These are phyloP conservation scores for Aspergillus homomorphus DNA, from an alignment of 495 filamentous ascomycete genomes.

Conservation along the genomic window DNA sequence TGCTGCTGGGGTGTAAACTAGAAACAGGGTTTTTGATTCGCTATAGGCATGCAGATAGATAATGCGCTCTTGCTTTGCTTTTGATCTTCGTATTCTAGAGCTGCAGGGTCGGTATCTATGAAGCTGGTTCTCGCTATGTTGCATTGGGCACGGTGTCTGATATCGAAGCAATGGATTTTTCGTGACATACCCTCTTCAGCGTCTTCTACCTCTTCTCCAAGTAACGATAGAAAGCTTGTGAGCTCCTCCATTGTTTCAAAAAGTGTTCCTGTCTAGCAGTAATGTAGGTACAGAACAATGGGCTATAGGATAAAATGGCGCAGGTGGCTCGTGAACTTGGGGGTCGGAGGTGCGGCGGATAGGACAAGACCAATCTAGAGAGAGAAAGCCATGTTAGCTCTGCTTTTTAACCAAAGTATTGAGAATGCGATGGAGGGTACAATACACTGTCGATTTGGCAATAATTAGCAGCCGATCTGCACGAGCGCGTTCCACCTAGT, in stretches of 20 bases:
- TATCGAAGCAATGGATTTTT: neutral
- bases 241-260: slow-evolving; percentile 13
- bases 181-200: slow-evolving; percentile 62
- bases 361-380: neutral
- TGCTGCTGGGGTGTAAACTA: neutral
- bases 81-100: too few relatives aligned
- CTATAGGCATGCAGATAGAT: neutral
- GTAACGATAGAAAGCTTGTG: slow-evolving; percentile 12
- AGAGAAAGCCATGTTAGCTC: neutral
- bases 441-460: neutral
- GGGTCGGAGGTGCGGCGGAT: neutral
- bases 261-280: neutral
- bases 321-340: neutral
- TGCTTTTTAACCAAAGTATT: neutral
- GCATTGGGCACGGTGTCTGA: neutral
- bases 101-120: neutral
- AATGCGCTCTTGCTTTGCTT: neutral
- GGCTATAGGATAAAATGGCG: neutral
- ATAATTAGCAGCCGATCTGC: neutral
- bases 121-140: neutral
- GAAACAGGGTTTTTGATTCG: neutral
- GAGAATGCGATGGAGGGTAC: neutral
- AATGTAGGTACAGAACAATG: neutral
- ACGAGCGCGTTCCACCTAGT: neutral
- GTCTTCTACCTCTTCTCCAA: slow-evolving; percentile 24